Percentiles rank a stretch among this genome's conserved stretches.
phyloP scores from a whole-genome alignment of 1,139 yeast species.

The Starmera stellimalicola region DNA sequence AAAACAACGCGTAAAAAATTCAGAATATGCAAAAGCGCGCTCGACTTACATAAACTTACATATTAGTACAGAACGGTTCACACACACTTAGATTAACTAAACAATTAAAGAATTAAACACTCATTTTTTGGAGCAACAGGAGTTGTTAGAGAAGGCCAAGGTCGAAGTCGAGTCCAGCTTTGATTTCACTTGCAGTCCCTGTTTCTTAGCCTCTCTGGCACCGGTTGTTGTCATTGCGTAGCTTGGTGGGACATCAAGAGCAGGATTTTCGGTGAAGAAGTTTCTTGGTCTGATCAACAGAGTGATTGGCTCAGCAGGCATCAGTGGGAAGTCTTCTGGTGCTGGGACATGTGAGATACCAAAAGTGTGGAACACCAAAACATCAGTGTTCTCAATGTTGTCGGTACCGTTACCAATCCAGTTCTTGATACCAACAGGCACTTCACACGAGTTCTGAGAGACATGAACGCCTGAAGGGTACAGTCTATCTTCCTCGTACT shows the following conservation, averaged over 20 bases:
- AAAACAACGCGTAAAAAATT: too few relatives aligned
- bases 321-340: slow-evolving; percentile 83
- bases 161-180: slow-evolving; percentile 38
- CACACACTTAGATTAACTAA: too few relatives aligned
- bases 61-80: background rate
- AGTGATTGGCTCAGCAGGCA: slow-evolving; percentile 79
- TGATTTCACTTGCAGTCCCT: slow-evolving; percentile 33
- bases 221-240: slow-evolving; percentile 54
- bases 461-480: slow-evolving; percentile 79
- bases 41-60: too few relatives aligned
- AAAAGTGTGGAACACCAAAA: slow-evolving; percentile 68
- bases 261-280: slow-evolving; percentile 70
- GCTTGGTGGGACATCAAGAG: slow-evolving; percentile 64
- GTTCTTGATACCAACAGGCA: slow-evolving; percentile 56
- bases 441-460: slow-evolving; percentile 75
- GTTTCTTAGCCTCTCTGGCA: slow-evolving; percentile 28
- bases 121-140: slow-evolving; percentile 12
- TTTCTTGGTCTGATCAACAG: slow-evolving; percentile 71
- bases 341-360: slow-evolving; percentile 84
- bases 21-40: background rate
- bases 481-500: slow-evolving; percentile 48
- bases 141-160: slow-evolving; percentile 30
- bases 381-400: slow-evolving; percentile 56
- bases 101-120: background rate
- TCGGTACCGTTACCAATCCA: slow-evolving; percentile 67